Percentiles rank a stretch among this genome's conserved stretches.
phyloP scores from a whole-genome alignment of 352 stramenopile species.

The Phytopythium chamaehyphon region DNA sequence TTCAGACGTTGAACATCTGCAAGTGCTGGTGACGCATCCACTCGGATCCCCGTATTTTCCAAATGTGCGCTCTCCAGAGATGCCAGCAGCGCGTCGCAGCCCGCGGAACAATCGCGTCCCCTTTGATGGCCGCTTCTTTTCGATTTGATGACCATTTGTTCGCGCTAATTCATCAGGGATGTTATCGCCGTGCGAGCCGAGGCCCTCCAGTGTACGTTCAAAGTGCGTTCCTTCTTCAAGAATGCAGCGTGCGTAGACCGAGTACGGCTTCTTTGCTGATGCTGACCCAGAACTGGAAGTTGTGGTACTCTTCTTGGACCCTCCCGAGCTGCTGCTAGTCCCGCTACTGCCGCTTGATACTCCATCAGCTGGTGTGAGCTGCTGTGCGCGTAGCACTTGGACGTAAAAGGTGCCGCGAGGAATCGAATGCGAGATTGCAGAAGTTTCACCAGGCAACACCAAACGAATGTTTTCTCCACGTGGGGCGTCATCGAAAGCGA shows the following conservation, averaged over 20 bases:
- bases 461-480: constrained; percentile 76
- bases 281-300: not conserved
- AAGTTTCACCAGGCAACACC: constrained; percentile 69
- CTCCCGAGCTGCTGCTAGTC: constrained; percentile 4
- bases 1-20: constrained; percentile 34
- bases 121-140: constrained; percentile 47
- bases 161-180: constrained; percentile 18
- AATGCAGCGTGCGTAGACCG: constrained; percentile 73
- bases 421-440: constrained; percentile 70
- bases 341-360: constrained; percentile 5
- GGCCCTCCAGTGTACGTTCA: constrained; percentile 67
- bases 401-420: constrained; percentile 79
- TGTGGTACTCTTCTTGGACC: not conserved
- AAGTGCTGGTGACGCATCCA: constrained; percentile 75
- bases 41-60: constrained; percentile 64
- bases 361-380: constrained; percentile 44
- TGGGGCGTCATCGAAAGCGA: constrained; percentile 65
- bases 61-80: constrained; percentile 70
- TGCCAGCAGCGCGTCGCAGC: constrained; percentile 64
- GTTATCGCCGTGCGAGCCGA: constrained; percentile 34
- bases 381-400: constrained; percentile 68
- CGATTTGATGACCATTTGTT: constrained; percentile 18
- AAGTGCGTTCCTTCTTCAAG: constrained; percentile 73
- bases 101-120: constrained; percentile 69
- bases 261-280: constrained; percentile 43